Evolutionary conservation across 1,139 yeast species (phyloP).

Genomic region (Yamadazyma triangularis): DNA sequence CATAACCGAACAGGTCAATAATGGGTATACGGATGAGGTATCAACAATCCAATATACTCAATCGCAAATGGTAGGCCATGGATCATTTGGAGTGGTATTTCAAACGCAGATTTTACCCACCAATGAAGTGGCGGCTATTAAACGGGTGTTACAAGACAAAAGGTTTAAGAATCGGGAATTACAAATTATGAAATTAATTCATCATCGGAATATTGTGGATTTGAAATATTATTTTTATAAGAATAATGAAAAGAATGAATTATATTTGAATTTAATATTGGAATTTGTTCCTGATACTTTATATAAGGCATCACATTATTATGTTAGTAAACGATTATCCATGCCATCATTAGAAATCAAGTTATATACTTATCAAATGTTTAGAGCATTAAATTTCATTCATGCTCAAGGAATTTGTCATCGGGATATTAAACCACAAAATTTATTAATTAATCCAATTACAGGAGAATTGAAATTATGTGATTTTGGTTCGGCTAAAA

Average conservation of each 20-base stretch:
- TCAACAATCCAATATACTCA: slow-evolving; percentile 64
- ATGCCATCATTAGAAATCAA: slow-evolving; percentile 93
- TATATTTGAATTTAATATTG: slow-evolving; percentile 80
- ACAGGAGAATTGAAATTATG: slow-evolving; percentile 67
- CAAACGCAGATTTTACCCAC: slow-evolving; percentile 77
- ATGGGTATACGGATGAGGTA: slow-evolving; percentile 66
- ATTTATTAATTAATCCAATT: slow-evolving; percentile 67
- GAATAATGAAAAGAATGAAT: slow-evolving; percentile 70
- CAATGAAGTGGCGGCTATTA: slow-evolving; percentile 82
- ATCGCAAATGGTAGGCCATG: slow-evolving; percentile 90
- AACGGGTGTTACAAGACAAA: slow-evolving; percentile 90
- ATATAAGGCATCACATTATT: slow-evolving; percentile 80
- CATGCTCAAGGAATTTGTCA: slow-evolving; percentile 93
- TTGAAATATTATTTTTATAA: slow-evolving; percentile 87
- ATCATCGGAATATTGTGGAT: slow-evolving; percentile 84
- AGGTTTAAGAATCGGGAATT: slow-evolving; percentile 94
- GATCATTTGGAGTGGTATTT: slow-evolving; percentile 95
- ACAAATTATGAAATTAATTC: slow-evolving; percentile 88
- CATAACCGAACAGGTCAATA: slow-evolving; percentile 66
- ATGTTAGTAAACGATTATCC: slow-evolving; percentile 67
- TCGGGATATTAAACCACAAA: slow-evolving; percentile 82
- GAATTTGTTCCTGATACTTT: slow-evolving; percentile 95
- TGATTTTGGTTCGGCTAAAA: slow-evolving; percentile 81
- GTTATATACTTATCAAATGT: slow-evolving; percentile 84
- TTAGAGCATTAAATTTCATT: slow-evolving; percentile 86